These are phyloP conservation scores for Xylaria longipes DNA, from an alignment of 495 filamentous ascomycete genomes.

Conservation along the genomic window DNA sequence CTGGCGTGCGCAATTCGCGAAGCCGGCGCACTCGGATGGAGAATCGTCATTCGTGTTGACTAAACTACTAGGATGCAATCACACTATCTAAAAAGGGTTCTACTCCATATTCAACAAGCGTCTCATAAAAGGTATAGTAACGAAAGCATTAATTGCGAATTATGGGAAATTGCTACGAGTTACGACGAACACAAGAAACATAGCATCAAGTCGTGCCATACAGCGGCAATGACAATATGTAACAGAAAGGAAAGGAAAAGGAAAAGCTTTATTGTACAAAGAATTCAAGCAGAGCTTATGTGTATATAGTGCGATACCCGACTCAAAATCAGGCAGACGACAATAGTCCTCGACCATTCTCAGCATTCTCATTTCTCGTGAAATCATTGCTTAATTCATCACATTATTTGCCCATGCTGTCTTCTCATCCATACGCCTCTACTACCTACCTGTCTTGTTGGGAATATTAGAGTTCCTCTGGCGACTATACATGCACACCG, in stretches of 20 bases:
- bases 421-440: background rate
- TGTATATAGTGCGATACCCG: slow-evolving; percentile 25
- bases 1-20: slow-evolving; percentile 73
- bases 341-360: background rate
- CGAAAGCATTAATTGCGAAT: background rate
- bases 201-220: background rate
- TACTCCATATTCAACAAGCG: background rate
- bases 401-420: background rate
- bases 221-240: background rate
- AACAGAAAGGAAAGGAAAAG: background rate
- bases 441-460: background rate
- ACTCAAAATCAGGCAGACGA: slow-evolving; percentile 18
- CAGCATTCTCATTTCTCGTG: background rate
- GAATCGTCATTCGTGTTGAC: slow-evolving; percentile 67
- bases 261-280: slow-evolving; percentile 10
- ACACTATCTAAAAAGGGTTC: background rate
- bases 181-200: background rate
- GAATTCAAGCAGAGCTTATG: slow-evolving; percentile 17
- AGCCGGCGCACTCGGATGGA: slow-evolving; percentile 69
- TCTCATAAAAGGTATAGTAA: background rate
- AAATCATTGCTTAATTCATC: background rate
- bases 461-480: background rate
- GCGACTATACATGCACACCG: background rate
- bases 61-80: slow-evolving; percentile 30
- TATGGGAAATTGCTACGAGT: slow-evolving; percentile 11